Evolutionary conservation across 139 green algal genomes (phyloP).

Genomic region (Pleodorina starrii): DNA sequence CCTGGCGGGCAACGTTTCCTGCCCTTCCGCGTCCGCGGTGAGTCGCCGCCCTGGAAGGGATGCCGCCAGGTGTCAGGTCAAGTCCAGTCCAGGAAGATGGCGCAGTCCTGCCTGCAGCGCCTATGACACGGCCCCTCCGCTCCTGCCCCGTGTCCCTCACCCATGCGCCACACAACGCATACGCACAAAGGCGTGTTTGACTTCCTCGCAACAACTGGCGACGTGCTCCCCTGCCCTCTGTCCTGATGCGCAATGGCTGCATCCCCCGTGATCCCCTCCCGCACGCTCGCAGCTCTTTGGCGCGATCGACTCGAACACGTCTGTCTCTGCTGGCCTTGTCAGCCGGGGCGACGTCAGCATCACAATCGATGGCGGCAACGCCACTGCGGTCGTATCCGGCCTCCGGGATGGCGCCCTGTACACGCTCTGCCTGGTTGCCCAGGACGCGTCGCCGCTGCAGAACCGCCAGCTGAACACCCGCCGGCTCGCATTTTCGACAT

Average conservation of each 20-base stretch:
- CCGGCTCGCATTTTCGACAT: slow-evolving; percentile 46
- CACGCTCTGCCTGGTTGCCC: slow-evolving; percentile 56
- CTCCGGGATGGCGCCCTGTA: background rate
- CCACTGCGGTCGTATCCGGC: background rate
- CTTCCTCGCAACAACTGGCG: too few relatives aligned
- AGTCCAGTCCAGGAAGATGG: too few relatives aligned
- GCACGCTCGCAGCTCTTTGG: background rate
- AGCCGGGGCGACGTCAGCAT: background rate
- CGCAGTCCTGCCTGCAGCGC: too few relatives aligned
- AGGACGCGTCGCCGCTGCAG: slow-evolving; percentile 46
- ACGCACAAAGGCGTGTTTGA: too few relatives aligned
- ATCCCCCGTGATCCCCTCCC: too few relatives aligned
- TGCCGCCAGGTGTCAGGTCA: too few relatives aligned
- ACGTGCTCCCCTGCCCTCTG: too few relatives aligned
- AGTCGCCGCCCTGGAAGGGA: too few relatives aligned
- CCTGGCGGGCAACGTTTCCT: background rate
- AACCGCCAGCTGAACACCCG: slow-evolving; percentile 51
- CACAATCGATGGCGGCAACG: background rate
- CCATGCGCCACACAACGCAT: too few relatives aligned
- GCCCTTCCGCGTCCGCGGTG: background rate
- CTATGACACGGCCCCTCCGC: too few relatives aligned
- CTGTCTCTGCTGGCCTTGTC: background rate
- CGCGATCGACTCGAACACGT: background rate
- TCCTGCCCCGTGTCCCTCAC: too few relatives aligned
- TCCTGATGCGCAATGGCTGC: too few relatives aligned